These are phyloP conservation scores for Salisapilia sapeloensis DNA, from an alignment of 352 stramenopile species.

Conservation along the genomic window DNA sequence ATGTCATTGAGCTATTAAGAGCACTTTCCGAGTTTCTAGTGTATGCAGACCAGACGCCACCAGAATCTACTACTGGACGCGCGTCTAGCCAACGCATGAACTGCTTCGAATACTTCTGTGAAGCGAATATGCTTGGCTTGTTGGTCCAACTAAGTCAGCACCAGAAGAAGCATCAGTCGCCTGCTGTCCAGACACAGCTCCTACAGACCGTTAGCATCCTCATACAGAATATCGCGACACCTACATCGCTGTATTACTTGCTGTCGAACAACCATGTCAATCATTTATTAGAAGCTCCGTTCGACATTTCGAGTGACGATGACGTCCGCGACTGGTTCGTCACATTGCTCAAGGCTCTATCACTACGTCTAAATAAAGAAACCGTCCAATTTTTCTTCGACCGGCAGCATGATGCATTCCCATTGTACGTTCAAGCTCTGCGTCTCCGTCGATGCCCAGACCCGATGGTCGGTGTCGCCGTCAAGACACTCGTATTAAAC, in stretches of 20 bases:
- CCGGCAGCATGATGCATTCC: slow-evolving; percentile 26
- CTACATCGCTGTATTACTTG: slow-evolving; percentile 88
- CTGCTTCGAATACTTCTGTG: slow-evolving; percentile 94
- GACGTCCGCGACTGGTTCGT: slow-evolving; percentile 83
- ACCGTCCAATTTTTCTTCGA: slow-evolving; percentile 85
- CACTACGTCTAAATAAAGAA: slow-evolving; percentile 67
- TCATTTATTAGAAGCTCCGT: slow-evolving; percentile 75
- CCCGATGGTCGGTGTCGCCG: slow-evolving; percentile 72
- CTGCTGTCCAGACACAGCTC: slow-evolving; percentile 83
- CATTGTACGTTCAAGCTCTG: slow-evolving; percentile 57
- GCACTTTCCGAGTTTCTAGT: slow-evolving; percentile 77
- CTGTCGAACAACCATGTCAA: slow-evolving; percentile 93
- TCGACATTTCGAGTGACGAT: slow-evolving; percentile 44
- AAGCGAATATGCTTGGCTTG: slow-evolving; percentile 89
- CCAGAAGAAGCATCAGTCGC: slow-evolving; percentile 12
- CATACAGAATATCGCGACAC: slow-evolving; percentile 80
- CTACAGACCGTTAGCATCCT: slow-evolving; percentile 88
- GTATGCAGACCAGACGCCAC: slow-evolving; percentile 72
- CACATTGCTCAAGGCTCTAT: slow-evolving; percentile 78
- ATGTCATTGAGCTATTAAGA: slow-evolving; percentile 71
- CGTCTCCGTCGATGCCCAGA: slow-evolving; percentile 52
- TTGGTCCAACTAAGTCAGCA: slow-evolving; percentile 74
- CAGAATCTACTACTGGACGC: slow-evolving; percentile 3
- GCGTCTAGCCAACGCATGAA: slow-evolving; percentile 1
- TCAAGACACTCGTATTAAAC: slow-evolving; percentile 80